Evolutionary conservation across 345 rosid genomes (phyloP).

Genomic region (Corchorus capsularis): DNA sequence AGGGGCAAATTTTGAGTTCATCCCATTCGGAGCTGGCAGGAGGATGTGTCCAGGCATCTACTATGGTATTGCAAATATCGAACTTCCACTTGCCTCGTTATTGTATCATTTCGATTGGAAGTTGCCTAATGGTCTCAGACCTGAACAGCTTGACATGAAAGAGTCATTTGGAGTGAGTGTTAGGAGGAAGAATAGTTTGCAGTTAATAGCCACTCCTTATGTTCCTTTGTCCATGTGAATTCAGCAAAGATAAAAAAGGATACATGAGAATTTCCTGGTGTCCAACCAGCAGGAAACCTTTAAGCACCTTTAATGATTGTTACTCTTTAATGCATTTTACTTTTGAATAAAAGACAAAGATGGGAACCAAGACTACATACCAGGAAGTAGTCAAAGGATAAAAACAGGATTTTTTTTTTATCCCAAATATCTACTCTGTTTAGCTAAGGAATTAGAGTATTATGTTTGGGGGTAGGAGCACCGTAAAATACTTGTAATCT

Average conservation of each 20-base stretch:
- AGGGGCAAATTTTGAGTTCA: conserved; percentile 24
- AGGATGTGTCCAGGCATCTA: conserved; percentile 25
- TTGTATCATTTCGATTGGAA: conserved; percentile 25
- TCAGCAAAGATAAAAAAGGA: background rate
- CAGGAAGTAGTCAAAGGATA: no score
- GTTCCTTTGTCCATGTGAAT: background rate
- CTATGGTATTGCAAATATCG: conserved; percentile 19
- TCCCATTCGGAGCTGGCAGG: conserved; percentile 26
- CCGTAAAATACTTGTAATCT: no score
- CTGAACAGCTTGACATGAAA: conserved; percentile 19
- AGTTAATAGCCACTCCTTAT: background rate
- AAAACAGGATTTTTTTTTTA: no score
- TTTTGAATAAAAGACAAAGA: background rate
- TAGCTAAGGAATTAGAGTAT: no score
- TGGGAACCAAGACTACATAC: background rate
- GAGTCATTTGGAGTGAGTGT: conserved; percentile 10
- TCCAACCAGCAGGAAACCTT: background rate
- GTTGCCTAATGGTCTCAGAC: conserved; percentile 17
- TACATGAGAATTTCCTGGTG: background rate
- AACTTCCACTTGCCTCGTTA: conserved; percentile 21
- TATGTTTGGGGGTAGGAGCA: no score
- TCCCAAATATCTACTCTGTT: no score
- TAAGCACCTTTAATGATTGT: background rate
- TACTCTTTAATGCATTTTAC: background rate
- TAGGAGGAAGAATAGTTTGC: conserved; percentile 14